Conservation (phyloP, 495 filamentous ascomycete species). For the Mycothermus thermophilus region DNA sequence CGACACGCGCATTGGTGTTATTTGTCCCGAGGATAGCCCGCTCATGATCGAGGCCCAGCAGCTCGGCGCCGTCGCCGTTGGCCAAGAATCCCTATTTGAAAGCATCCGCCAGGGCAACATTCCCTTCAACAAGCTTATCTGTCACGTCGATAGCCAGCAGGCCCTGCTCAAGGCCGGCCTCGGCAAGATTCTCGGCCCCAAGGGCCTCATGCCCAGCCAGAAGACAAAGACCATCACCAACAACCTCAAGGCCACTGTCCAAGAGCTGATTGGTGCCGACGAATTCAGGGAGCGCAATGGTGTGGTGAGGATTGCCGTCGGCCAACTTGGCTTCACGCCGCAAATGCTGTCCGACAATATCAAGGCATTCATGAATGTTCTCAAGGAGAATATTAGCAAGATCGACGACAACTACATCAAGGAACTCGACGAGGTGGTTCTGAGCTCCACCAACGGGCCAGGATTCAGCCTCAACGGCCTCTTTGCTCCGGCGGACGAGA, state of each 20-base stretch:
- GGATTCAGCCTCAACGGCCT: conserved; percentile 76
- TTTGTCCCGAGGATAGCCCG: conserved; percentile 64
- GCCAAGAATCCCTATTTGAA: conserved; percentile 75
- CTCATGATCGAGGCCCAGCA: conserved; percentile 52
- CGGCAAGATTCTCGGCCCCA: conserved; percentile 72
- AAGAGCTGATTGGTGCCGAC: conserved; percentile 66
- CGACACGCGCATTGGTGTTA: conserved; percentile 72
- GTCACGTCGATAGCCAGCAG: conserved; percentile 60
- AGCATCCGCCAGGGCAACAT: conserved; percentile 58
- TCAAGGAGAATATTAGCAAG: conserved; percentile 62
- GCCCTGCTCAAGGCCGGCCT: conserved; percentile 63
- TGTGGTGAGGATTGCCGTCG: conserved; percentile 75
- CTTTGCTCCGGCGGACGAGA: conserved; percentile 47
- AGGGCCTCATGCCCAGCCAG: conserved; percentile 77
- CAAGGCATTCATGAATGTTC: conserved; percentile 53
- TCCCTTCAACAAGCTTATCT: conserved; percentile 80
- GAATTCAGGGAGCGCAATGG: conserved; percentile 78
- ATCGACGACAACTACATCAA: conserved; percentile 64
- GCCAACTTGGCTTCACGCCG: conserved; percentile 81
- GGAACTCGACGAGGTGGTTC: conserved; percentile 82
- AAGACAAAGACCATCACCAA: conserved; percentile 81
- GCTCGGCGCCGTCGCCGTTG: conserved; percentile 67
- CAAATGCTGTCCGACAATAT: conserved; percentile 77
- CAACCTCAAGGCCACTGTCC: conserved; percentile 54
- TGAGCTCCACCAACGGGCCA: conserved; percentile 74